phyloP scores from a whole-genome alignment of 371 early-diverging fungal genomes.

The Cladochytrium tenue region DNA sequence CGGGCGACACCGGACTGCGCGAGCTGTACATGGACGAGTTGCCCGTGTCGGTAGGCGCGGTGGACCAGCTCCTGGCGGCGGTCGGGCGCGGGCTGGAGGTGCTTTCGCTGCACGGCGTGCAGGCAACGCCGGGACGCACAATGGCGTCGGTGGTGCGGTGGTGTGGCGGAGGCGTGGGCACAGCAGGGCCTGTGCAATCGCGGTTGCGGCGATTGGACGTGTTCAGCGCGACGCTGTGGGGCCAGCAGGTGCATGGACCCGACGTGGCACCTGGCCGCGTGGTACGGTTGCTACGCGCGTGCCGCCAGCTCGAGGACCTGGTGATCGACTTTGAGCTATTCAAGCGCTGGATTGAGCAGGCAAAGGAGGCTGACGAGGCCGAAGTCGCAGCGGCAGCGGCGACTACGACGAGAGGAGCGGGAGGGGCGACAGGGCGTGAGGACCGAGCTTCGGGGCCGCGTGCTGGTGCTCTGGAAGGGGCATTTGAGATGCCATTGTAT shows the following conservation, averaged over 20 bases:
- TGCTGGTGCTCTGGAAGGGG: too few relatives aligned
- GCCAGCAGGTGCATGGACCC: not conserved
- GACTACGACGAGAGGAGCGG: not conserved
- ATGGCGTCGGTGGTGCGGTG: not conserved
- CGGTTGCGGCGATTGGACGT: not conserved
- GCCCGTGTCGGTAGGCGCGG: not conserved
- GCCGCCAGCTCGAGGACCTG: not conserved
- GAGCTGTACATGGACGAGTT: not conserved
- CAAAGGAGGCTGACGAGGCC: not conserved
- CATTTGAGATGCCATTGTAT: too few relatives aligned
- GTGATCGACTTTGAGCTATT: not conserved
- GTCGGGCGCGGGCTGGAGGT: not conserved
- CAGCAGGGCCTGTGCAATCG: not conserved
- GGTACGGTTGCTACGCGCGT: not conserved
- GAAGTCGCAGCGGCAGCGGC: not conserved
- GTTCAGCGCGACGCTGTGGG: constrained; percentile 2
- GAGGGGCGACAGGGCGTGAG: too few relatives aligned
- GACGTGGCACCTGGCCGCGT: not conserved
- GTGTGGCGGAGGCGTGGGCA: not conserved
- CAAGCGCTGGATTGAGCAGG: not conserved
- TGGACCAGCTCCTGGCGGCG: not conserved
- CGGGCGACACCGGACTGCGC: not conserved
- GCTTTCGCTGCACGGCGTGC: not conserved
- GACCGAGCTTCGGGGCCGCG: too few relatives aligned
- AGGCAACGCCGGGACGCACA: not conserved